phyloP scores from a whole-genome alignment of 225 moss, liverwort and hornwort species.

The Pseudisothecium myosuroides region DNA sequence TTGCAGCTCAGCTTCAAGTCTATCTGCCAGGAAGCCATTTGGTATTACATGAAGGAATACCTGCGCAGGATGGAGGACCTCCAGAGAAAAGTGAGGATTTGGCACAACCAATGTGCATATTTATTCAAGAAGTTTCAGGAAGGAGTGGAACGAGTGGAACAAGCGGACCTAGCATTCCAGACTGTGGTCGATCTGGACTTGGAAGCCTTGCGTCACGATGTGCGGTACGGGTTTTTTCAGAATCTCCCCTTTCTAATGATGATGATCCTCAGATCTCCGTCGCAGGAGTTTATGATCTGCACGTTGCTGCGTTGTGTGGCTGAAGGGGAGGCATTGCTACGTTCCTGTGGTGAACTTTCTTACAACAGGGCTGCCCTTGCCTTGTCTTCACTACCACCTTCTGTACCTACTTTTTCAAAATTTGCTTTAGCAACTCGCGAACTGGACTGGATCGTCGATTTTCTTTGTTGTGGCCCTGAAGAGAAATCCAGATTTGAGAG shows the following conservation, averaged over 20 bases:
- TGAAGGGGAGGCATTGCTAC: background rate
- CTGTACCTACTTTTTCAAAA: background rate
- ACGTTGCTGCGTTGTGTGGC: background rate
- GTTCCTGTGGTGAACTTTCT: background rate
- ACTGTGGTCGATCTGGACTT: background rate
- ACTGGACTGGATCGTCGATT: background rate
- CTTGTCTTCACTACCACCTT: background rate
- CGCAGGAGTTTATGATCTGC: no score
- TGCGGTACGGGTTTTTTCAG: accelerated
- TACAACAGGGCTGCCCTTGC: background rate
- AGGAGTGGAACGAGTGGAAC: background rate
- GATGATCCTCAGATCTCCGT: no score
- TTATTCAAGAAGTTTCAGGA: background rate
- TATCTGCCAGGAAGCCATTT: accelerated
- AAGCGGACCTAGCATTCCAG: no score
- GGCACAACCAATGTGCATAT: background rate
- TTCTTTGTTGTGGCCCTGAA: background rate
- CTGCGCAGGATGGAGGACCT: background rate
- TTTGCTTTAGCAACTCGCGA: background rate
- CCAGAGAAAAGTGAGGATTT: background rate
- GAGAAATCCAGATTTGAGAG: no score
- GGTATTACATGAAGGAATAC: accelerated
- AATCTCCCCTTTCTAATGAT: no score
- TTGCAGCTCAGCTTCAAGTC: background rate
- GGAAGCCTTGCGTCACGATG: background rate